Evolutionary conservation across 2,329 filamentous ascomycete genomes (phyloP), one percentile per base, ranked within the genome.

Genomic region (Monosporascus cannonballus): DNA sequence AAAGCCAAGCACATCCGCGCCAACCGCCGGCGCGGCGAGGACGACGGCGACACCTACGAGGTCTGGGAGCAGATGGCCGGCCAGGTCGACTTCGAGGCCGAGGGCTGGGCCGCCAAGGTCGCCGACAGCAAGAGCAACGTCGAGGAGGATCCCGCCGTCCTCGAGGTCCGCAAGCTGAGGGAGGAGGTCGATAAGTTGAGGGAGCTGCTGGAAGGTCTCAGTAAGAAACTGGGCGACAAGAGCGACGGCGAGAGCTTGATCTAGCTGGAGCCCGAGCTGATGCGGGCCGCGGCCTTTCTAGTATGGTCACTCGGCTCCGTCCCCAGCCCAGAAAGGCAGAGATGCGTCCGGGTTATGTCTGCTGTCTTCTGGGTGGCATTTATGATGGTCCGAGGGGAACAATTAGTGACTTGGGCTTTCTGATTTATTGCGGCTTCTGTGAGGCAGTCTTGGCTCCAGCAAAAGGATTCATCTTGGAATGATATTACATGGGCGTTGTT

Each of bases 21-120:
- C 51, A 97, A 97, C 67, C 79, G 94, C 1, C 80, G 79, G 17
- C 75, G 88, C 17, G 90, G 92, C 39, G 92, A 96, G 60, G 87
- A 87, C 3, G 94, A 99, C 59, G 94, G 99, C 61, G 91, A 96
- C 59, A 84, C 84, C 1, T 73, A 87, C 8, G 88, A 97, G 65
- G 93, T 96, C 67, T 99, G 94, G 94, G 94, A 99, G 72, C 87
- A 96, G 68, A 76, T 93, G 65, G 71, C 77, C 8, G 76, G 76
- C 6, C 80, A 88, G 50, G 67, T 93, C 20, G 87, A 96, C 65
- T 89, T 95, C 63, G 89, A 96, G 64, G 76, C 81, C 1, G 89
- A 93, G 56, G 90, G 88, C 0, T 99, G 94, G 94, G 76, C 80
- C 37, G 90, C 94, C 76, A 85, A 80, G 52, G 91, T 96, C 3